Conservation (phyloP, 108 stramenopile genomes). For the Cyclotella choctawhatcheeana region DNA sequence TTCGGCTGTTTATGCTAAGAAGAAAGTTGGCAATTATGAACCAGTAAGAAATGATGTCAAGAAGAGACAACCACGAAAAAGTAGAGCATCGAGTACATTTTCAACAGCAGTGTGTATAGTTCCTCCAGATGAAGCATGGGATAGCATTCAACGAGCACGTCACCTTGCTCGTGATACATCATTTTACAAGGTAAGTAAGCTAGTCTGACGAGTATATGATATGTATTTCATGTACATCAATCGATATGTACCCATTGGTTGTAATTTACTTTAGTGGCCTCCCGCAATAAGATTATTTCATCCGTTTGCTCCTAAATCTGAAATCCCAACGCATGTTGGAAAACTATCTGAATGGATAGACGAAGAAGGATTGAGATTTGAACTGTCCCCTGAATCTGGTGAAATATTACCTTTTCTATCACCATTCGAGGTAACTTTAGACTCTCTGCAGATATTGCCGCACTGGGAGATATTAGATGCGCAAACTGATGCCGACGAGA, state of each 20-base stretch:
- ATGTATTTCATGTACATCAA: neutral
- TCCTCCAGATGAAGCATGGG: slow-evolving; percentile 77
- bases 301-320: slow-evolving; percentile 56
- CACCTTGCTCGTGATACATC: slow-evolving; percentile 70
- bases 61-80: slow-evolving; percentile 5
- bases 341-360: slow-evolving; percentile 75
- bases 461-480: slow-evolving; percentile 63
- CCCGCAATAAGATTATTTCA: slow-evolving; percentile 84
- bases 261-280: slow-evolving; percentile 58
- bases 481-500: slow-evolving; percentile 37
- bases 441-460: slow-evolving; percentile 71
- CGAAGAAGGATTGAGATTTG: slow-evolving; percentile 7
- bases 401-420: slow-evolving; percentile 3
- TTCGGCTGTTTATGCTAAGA: neutral
- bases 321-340: slow-evolving; percentile 52
- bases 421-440: slow-evolving; percentile 75
- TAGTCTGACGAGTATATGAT: neutral
- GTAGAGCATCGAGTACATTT: slow-evolving; percentile 28
- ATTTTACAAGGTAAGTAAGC: slow-evolving; percentile 40
- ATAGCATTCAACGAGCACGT: slow-evolving; percentile 76
- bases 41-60: neutral
- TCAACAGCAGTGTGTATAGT: slow-evolving; percentile 70
- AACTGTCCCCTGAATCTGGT: neutral
- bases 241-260: too few species aligned
- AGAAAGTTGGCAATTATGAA: too few species aligned